Conservation (phyloP, 1,284 basidiomycete genomes). For the Thelephora terrestris region DNA sequence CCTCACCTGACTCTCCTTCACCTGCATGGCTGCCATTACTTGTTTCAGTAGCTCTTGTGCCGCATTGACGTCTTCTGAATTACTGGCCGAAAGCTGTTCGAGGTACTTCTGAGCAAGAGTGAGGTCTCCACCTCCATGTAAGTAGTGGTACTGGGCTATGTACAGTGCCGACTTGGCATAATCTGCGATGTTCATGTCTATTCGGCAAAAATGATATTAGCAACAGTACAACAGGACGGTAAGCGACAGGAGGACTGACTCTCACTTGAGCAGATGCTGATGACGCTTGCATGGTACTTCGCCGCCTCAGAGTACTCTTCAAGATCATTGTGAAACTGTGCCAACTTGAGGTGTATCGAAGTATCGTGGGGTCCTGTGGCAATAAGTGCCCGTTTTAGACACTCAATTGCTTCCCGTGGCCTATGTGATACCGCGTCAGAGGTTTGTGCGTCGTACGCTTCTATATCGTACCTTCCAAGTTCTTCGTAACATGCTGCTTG, state of each 20-base stretch:
- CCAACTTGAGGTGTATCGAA: slow-evolving; percentile 68
- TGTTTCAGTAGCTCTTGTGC: slow-evolving; percentile 57
- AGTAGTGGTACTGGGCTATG: slow-evolving; percentile 70
- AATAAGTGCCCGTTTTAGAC: slow-evolving; percentile 80
- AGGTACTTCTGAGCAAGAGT: slow-evolving; percentile 56
- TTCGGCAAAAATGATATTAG: slow-evolving; percentile 1
- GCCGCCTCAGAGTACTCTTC: slow-evolving; percentile 57
- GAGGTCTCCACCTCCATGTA: slow-evolving; percentile 50
- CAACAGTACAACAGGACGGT: neutral
- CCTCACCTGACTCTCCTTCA: slow-evolving; percentile 8
- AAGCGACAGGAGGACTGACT: slow-evolving; percentile 19
- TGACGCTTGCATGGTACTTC: slow-evolving; percentile 61
- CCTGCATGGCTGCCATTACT: slow-evolving; percentile 26
- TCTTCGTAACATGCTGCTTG: slow-evolving; percentile 92
- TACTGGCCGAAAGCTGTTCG: slow-evolving; percentile 62
- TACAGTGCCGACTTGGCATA: slow-evolving; percentile 74
- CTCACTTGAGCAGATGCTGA: slow-evolving; percentile 63
- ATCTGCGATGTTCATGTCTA: slow-evolving; percentile 60
- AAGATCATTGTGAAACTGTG: slow-evolving; percentile 61
- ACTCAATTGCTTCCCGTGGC: slow-evolving; percentile 78
- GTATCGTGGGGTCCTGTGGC: slow-evolving; percentile 77
- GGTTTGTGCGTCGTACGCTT: neutral
- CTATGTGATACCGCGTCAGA: slow-evolving; percentile 27
- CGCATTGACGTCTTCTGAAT: slow-evolving; percentile 60
- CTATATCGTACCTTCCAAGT: slow-evolving; percentile 54